Base-by-base conservation (phyloP, 768 basidiomycete species). In the Serendipita indica region DNA sequence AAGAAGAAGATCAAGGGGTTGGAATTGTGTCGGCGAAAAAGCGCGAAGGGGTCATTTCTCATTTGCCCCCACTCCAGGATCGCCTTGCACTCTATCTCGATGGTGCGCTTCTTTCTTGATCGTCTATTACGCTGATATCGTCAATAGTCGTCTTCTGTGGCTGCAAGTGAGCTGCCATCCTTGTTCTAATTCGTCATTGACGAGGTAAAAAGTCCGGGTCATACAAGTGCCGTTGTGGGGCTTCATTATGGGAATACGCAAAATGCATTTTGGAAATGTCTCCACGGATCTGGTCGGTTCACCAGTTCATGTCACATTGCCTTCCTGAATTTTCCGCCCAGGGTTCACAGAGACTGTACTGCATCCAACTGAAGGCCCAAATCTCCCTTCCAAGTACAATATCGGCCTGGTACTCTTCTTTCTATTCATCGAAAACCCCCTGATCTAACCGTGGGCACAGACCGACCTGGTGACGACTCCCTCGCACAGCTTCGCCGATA, bases 231-330 rank as follows among this genome's bases (percentile, higher is more conserved):
- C 7, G 20, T 54, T 13, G 49, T 54, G 16, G 49, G 49, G 3
- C 32, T 54, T 27, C 49, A 54, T 32, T 54, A 54, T 54, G 49
- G 16, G 1, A 54, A 54, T n/a, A 30, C 30, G 16, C 49, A 54
- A 20, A 54, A 54, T 30, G 49, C 16, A 12, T 54, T 54, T 30
- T 54, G 49, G 49, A 16, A n/a, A 54, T 54, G 49, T 28, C 22
- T 54, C 10, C 49, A 54, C 30, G 20, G 30, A 30, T 54, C 49
- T 27, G 49, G 49, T 54, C 1, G n/a, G 49, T 32, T 54, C 10
- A n/a, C 30, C 30, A 10, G 10, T 37, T 10, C 22, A 4, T 18
- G 12, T 54, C 22, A 22, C 30, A 28, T 22, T 22, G 22, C 43
- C 10, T 14, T 12, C 22, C 10, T 54, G 30, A 12, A 20, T 16